Conservation (phyloP, 768 basidiomycete genomes). For the Termitomyces sp. region DNA sequence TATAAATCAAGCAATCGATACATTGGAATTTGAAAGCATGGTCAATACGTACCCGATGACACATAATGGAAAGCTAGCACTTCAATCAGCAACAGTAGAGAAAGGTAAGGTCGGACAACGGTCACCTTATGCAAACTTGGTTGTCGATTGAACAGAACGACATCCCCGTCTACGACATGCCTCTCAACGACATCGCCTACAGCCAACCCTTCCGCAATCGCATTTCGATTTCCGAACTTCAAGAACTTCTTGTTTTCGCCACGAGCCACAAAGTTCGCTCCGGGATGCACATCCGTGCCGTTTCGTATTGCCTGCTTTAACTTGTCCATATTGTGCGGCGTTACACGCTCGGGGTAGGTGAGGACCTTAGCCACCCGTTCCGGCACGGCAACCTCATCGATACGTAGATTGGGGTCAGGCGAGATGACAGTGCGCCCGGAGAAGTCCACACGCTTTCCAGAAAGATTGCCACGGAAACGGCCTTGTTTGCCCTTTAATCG, state of each 20-base stretch:
- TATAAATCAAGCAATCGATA: not conserved
- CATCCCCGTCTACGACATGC: slow-evolving; percentile 92
- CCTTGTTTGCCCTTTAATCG: slow-evolving; percentile 98
- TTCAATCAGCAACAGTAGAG: slow-evolving; percentile 8
- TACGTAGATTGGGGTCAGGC: slow-evolving; percentile 97
- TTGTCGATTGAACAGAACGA: slow-evolving; percentile 97
- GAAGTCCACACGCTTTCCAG: slow-evolving; percentile 98
- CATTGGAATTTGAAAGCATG: not conserved
- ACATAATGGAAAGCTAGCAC: slow-evolving; percentile 94
- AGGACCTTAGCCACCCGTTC: slow-evolving; percentile 92
- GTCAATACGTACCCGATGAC: slow-evolving; percentile 71
- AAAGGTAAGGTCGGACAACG: not conserved
- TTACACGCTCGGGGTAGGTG: slow-evolving; percentile 96
- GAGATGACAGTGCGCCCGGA: slow-evolving; percentile 98
- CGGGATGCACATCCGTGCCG: slow-evolving; percentile 89
- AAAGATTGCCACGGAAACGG: slow-evolving; percentile 96
- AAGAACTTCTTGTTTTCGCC: slow-evolving; percentile 89
- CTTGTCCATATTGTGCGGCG: slow-evolving; percentile 79
- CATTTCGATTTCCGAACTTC: slow-evolving; percentile 78
- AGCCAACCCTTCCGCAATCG: slow-evolving; percentile 77
- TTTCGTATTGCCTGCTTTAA: slow-evolving; percentile 80
- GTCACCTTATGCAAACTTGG: slow-evolving; percentile 92
- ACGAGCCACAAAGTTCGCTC: slow-evolving; percentile 89
- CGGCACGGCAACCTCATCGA: slow-evolving; percentile 98
- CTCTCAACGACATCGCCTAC: slow-evolving; percentile 94